These are phyloP conservation scores for Pseudovirgaria hyperparasitica DNA, from an alignment of 2,329 filamentous ascomycete species.

Conservation along the genomic window DNA sequence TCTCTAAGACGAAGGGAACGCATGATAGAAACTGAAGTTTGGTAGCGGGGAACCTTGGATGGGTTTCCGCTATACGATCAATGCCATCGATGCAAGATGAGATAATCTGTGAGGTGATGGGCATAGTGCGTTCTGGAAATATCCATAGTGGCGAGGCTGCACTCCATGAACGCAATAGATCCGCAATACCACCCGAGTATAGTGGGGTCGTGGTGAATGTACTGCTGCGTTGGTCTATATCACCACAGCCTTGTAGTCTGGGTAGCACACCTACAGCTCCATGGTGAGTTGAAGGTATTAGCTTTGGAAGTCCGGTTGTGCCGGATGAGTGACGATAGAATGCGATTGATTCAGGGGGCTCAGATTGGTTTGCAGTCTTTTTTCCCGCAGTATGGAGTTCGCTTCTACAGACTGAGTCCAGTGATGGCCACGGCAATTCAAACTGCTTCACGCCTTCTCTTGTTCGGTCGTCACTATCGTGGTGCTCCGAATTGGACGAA, in stretches of 20 bases:
- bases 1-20: slow-evolving; percentile 46
- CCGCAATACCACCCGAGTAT: slow-evolving; percentile 53
- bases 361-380: too few relatives aligned
- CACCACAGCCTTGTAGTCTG: slow-evolving; percentile 21
- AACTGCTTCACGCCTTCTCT: too few relatives aligned
- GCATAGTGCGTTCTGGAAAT: slow-evolving; percentile 43
- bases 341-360: too few relatives aligned
- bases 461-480: too few relatives aligned
- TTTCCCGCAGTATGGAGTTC: too few relatives aligned
- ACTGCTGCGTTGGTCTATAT: slow-evolving; percentile 22
- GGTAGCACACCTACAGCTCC: slow-evolving; percentile 44
- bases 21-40: slow-evolving; percentile 46
- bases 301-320: slow-evolving; percentile 51
- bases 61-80: too few relatives aligned
- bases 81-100: slow-evolving; percentile 32
- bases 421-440: too few relatives aligned
- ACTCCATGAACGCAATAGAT: slow-evolving; percentile 50
- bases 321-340: slow-evolving; percentile 54
- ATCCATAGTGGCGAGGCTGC: slow-evolving; percentile 48
- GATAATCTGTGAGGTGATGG: slow-evolving; percentile 45
- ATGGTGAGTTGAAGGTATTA: slow-evolving; percentile 45
- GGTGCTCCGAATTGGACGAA: too few relatives aligned
- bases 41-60: too few relatives aligned
- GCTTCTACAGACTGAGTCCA: too few relatives aligned
- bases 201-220: slow-evolving; percentile 55